These are phyloP conservation scores for Trichoderma gamsii DNA, from an alignment of 495 filamentous ascomycete genomes.

Conservation along the genomic window DNA sequence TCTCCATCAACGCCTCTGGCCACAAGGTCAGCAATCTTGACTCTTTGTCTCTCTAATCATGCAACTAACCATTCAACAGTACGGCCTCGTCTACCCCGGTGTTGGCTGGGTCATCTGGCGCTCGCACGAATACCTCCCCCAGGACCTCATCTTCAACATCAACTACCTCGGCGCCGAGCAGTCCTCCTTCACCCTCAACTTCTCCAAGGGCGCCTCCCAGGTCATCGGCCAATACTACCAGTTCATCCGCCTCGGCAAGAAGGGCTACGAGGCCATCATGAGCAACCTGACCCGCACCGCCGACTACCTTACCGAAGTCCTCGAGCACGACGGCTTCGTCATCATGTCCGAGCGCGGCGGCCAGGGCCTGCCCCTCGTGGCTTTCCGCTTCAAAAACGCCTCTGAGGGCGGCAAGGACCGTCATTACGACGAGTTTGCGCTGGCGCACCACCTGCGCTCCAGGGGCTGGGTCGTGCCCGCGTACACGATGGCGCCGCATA, in stretches of 20 bases:
- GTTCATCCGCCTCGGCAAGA: constrained; percentile 84
- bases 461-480: constrained; percentile 88
- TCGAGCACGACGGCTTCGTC: constrained; percentile 69
- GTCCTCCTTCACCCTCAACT: constrained; percentile 96
- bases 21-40: constrained; percentile 66
- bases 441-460: constrained; percentile 75
- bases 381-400: constrained; percentile 52
- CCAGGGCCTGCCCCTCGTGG: constrained; percentile 75
- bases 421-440: constrained; percentile 73
- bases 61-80: constrained; percentile 24
- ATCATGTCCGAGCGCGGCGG: constrained; percentile 75
- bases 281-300: constrained; percentile 74
- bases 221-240: constrained; percentile 97
- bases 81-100: constrained; percentile 75
- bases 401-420: constrained; percentile 39
- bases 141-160: constrained; percentile 95
- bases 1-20: constrained; percentile 87
- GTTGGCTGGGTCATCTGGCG: constrained; percentile 93
- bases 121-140: constrained; percentile 70
- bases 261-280: constrained; percentile 84
- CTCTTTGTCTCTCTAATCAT: not conserved
- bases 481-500: constrained; percentile 90
- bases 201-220: constrained; percentile 86
- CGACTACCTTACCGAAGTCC: constrained; percentile 66
- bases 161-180: constrained; percentile 94